Evolutionary conservation across 2,329 filamentous ascomycete species (phyloP).

Genomic region (Aureobasidium subglaciale): DNA sequence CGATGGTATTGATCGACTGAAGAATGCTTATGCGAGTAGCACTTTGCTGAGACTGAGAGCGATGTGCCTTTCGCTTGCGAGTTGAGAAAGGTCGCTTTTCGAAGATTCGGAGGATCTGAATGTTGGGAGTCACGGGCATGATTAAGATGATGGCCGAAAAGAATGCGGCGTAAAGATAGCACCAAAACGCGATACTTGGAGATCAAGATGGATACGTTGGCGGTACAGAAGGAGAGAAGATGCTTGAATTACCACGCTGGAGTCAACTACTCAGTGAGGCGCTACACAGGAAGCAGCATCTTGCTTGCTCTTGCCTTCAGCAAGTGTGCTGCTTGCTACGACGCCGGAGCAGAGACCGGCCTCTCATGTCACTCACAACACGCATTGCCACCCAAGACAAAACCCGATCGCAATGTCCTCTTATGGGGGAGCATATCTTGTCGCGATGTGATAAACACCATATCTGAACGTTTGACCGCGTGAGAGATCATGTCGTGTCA

Average conservation of each 20-base stretch:
- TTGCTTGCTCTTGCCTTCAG: neutral
- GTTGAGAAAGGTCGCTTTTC: neutral
- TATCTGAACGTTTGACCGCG: neutral
- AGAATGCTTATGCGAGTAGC: neutral
- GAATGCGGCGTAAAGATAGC: conserved; percentile 7
- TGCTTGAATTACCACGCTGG: neutral
- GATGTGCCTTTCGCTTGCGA: neutral
- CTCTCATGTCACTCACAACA: neutral
- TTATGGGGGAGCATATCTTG: neutral
- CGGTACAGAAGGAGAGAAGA: neutral
- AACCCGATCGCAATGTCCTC: neutral
- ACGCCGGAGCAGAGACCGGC: neutral
- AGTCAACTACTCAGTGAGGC: neutral
- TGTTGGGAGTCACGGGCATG: conserved; percentile 2
- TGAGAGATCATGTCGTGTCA: conserved; percentile 3
- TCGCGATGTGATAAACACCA: neutral
- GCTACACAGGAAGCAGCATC: neutral
- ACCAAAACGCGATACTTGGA: neutral
- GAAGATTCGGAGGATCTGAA: neutral
- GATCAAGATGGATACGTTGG: neutral
- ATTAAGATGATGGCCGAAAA: conserved; percentile 1
- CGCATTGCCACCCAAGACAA: neutral
- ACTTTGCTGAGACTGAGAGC: neutral
- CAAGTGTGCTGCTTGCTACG: neutral
- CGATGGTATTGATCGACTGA: neutral